These are phyloP conservation scores for Primulina huaijiensis DNA, from an alignment of 257 asterid species.

Conservation along the genomic window DNA sequence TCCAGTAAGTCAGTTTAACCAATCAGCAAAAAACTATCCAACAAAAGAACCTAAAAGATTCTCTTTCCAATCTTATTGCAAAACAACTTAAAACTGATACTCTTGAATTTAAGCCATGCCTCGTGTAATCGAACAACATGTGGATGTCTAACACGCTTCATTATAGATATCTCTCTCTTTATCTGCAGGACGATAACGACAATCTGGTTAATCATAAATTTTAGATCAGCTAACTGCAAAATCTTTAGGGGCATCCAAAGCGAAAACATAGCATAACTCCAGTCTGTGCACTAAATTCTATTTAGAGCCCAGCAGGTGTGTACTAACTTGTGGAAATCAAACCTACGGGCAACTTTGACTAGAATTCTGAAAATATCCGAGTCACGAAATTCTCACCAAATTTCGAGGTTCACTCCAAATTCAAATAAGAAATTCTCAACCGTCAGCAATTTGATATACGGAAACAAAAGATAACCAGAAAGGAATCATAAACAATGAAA, in stretches of 20 bases:
- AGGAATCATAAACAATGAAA: neutral
- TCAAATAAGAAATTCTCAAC: neutral
- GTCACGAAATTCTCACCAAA: neutral
- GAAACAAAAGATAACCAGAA: constrained; percentile 14
- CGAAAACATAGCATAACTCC: neutral
- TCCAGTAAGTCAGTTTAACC: constrained; percentile 20
- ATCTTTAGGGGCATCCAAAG: neutral
- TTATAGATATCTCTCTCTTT: constrained; percentile 91
- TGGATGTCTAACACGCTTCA: constrained; percentile 97
- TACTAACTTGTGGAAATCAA: neutral
- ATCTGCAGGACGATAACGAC: constrained; percentile 56
- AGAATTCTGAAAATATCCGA: neutral
- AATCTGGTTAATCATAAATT: constrained; percentile 21
- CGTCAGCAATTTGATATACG: neutral
- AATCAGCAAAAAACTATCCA: constrained; percentile 14
- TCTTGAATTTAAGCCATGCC: constrained; percentile 48
- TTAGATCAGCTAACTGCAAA: constrained; percentile 13
- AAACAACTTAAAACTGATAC: constrained; percentile 19
- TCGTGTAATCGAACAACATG: constrained; percentile 84
- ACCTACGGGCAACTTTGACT: neutral
- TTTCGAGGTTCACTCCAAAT: constrained; percentile 4
- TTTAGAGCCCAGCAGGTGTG: neutral
- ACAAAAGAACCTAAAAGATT: constrained; percentile 10
- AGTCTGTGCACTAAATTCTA: neutral
- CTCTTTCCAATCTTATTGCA: neutral